Evolutionary conservation across 2,329 filamentous ascomycete species (phyloP).

Genomic region (Colletotrichum magnum): DNA sequence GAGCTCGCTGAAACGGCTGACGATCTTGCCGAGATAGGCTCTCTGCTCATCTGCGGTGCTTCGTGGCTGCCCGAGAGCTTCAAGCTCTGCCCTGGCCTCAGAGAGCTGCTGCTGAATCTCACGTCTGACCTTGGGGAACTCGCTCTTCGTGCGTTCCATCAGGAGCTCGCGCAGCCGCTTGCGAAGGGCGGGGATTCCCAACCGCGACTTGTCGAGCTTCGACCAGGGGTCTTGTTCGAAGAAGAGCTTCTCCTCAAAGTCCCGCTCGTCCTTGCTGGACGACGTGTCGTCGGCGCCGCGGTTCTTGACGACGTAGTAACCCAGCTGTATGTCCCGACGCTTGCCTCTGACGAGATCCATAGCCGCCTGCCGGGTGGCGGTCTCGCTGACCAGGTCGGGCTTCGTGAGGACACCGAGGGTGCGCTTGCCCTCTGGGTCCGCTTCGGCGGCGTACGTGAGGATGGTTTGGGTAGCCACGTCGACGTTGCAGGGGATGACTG

Average conservation of each 20-base stretch:
- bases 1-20: slow-evolving; percentile 47
- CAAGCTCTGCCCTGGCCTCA: slow-evolving; percentile 37
- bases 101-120: slow-evolving; percentile 42
- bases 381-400: slow-evolving; percentile 55
- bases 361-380: slow-evolving; percentile 37
- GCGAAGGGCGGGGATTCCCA: slow-evolving; percentile 45
- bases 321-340: slow-evolving; percentile 41
- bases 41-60: slow-evolving; percentile 49
- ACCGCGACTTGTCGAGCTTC: slow-evolving; percentile 41
- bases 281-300: slow-evolving; percentile 43
- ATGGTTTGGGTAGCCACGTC: slow-evolving; percentile 60
- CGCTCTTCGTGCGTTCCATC: slow-evolving; percentile 46
- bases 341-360: slow-evolving; percentile 41
- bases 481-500: slow-evolving; percentile 57
- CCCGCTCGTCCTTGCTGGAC: slow-evolving; percentile 10
- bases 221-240: slow-evolving; percentile 35
- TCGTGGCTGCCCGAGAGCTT: slow-evolving; percentile 50
- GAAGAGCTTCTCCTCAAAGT: slow-evolving; percentile 9
- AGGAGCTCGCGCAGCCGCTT: slow-evolving; percentile 45
- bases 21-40: slow-evolving; percentile 51
- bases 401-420: slow-evolving; percentile 65
- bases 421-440: slow-evolving; percentile 56
- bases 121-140: slow-evolving; percentile 46
- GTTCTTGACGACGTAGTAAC: slow-evolving; percentile 45
- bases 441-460: slow-evolving; percentile 51